Base-by-base conservation (phyloP, 2,329 filamentous ascomycete species). In the Neophaeococcomyces aloes region DNA sequence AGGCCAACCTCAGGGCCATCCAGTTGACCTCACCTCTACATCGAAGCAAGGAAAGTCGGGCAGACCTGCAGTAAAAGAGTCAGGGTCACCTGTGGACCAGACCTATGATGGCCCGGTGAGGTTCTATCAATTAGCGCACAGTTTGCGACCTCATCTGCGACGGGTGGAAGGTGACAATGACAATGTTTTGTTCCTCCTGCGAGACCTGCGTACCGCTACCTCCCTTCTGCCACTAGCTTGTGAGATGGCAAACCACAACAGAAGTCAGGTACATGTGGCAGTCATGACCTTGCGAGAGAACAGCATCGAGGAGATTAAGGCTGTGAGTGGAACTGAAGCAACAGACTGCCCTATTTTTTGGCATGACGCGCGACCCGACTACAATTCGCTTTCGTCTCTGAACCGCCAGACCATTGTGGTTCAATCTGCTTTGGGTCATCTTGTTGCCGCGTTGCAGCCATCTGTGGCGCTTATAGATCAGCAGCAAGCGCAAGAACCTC, bases 141-240 rank as follows among this genome's bases (percentile, higher is more conserved):
- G 45, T 7, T 38, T 55, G 13, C 46, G 43, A 15, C 33, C 13
- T 30, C 38, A 43, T 31, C 33, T 33, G 18, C 15, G 27, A 4
- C n/a, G 33, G 27, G 46, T 31, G 18, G 32, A 66, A 42, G 49
- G 59, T 25, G 58, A 64, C 29, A 85, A 83, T 56, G 74, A 74
- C 39, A 87, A 87, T 56, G 73, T 94, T 13, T 62, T 95, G 2
- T 94, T 94, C 59, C 81, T 80, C 3, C 79, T 83, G 3, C 80
- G 84, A 0, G 87, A 74, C 48, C 64, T 93, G 39, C 75, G 75
- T 59, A 91, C 85, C 57, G 77, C 79, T 13, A 74, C 84, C 0
- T 74, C 75, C 25, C 61, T 95, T 42, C 66, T 94, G 25, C 86
- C 87, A 0, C 69, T 94, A 58, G 86, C 88, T 4, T 96, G 91